Evolutionary conservation across 306 rosid species (phyloP).

Genomic region (Prunus padus): DNA sequence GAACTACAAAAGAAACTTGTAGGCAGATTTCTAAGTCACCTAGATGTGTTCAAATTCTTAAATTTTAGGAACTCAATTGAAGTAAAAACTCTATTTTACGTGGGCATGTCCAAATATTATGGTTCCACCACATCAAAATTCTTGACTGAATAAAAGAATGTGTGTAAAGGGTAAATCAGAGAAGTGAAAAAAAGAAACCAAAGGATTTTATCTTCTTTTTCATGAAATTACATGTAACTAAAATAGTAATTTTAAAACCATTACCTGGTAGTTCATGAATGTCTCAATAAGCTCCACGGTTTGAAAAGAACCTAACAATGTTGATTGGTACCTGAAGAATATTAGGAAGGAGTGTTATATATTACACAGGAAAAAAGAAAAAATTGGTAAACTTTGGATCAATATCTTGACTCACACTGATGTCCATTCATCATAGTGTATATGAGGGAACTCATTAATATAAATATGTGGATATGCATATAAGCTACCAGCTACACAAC

Average conservation of each 20-base stretch:
- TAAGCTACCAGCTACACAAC: not conserved
- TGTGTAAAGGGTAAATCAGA: not conserved
- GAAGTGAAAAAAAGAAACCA: no score
- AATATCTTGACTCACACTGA: not conserved
- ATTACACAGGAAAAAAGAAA: not conserved
- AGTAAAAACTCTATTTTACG: not conserved
- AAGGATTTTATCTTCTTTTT: not conserved
- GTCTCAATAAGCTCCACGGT: constrained; percentile 92
- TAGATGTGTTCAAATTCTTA: not conserved
- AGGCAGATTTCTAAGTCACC: not conserved
- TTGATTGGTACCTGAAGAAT: constrained; percentile 84
- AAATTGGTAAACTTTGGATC: not conserved
- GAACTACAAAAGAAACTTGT: not conserved
- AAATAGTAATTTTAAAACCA: not conserved
- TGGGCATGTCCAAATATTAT: not conserved
- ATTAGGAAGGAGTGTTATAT: constrained; percentile 11
- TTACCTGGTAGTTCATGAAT: constrained; percentile 96
- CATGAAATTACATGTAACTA: not conserved
- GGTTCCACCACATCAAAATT: not conserved
- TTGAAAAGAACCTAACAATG: constrained; percentile 88
- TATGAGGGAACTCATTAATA: not conserved
- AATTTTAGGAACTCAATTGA: not conserved
- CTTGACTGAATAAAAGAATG: not conserved
- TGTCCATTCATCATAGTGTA: no score
- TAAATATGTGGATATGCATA: not conserved